Evolutionary conservation across 306 rosid genomes (phyloP), one percentile per base, ranked within the genome.

Genomic region (Sicyos baderoa): DNA sequence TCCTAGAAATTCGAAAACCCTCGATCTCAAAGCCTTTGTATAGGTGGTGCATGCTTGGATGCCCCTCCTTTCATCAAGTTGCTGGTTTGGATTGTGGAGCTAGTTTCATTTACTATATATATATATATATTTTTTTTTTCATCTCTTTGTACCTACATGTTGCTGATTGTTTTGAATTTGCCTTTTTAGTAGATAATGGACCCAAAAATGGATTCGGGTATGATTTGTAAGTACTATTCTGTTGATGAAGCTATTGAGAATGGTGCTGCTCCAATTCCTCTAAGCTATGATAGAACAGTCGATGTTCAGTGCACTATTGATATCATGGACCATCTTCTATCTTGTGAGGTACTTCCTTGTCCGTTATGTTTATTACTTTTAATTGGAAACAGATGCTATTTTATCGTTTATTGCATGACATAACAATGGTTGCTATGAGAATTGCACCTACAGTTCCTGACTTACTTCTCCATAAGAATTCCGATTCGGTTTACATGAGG

Each of bases 151-250:
- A 10, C 40, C 32, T 25, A 55, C 17, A 0, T 9, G 14, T 23
- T 32, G 63, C 32, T 69, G 19, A 55, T n/a, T 71, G 47, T 23
- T 51, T 67, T 74, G 54, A 23, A 52, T 55, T 65, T 52, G 23
- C 71, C 15, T 75, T 70, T 54, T 54, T 83, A 62, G 54, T 70
- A 93, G 98, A 93, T 93, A 80, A 93, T 93, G 98, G 98, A 93
- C 79, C 98, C 98, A n/a, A 93, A 93, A 86, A 93, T 93, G 98
- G 98, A 93, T 74, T 85, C 98, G 0, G 98, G 98, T 71, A 89
- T 93, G 29, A 77, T 86, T 47, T 83, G 86, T 78, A 86, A 80
- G 76, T 85, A 88, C 80, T 93, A 87, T 80, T 93, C 98, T 32
- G 86, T 93, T 22, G 98, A 93, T 29, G 98, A 93, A 80, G 98